These are phyloP conservation scores for Parachaetomium inaequale DNA, from an alignment of 495 filamentous ascomycete species.

Conservation along the genomic window DNA sequence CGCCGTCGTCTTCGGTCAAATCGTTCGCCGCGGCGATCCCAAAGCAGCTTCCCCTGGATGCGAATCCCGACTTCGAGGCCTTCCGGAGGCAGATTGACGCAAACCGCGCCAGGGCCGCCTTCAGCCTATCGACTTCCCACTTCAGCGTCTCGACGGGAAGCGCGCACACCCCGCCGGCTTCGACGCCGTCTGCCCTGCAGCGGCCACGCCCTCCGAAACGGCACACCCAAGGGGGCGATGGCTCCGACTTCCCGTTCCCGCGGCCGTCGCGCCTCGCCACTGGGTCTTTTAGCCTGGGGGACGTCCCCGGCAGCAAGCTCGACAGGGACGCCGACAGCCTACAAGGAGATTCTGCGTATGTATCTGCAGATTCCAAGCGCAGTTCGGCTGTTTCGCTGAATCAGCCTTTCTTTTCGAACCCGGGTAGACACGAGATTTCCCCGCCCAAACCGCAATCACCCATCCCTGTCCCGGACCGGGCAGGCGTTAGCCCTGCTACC, in stretches of 20 bases:
- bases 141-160: constrained; percentile 33
- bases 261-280: constrained; percentile 18
- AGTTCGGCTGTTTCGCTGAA: constrained; percentile 44
- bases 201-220: constrained; percentile 40
- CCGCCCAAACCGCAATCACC: constrained; percentile 34
- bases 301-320: constrained; percentile 12
- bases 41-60: constrained; percentile 62
- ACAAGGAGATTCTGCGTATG: constrained; percentile 44
- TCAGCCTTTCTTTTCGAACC: constrained; percentile 32
- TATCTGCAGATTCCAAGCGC: constrained; percentile 47
- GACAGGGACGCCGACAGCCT: constrained; percentile 36
- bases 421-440: constrained; percentile 28
- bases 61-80: constrained; percentile 73
- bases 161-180: constrained; percentile 21
- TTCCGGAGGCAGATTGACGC: constrained; percentile 67
- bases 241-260: constrained; percentile 29
- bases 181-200: constrained; percentile 33
- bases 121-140: constrained; percentile 49
- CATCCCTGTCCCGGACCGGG: constrained; percentile 31
- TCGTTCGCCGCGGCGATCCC: constrained; percentile 67
- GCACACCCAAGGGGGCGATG: constrained; percentile 40
- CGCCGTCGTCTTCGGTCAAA: constrained; percentile 62
- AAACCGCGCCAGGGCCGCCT: constrained; percentile 46
- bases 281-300: constrained; percentile 13
- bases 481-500: constrained; percentile 29